Conservation (phyloP, 208 protist species). For the Wallacemonas sp. region DNA sequence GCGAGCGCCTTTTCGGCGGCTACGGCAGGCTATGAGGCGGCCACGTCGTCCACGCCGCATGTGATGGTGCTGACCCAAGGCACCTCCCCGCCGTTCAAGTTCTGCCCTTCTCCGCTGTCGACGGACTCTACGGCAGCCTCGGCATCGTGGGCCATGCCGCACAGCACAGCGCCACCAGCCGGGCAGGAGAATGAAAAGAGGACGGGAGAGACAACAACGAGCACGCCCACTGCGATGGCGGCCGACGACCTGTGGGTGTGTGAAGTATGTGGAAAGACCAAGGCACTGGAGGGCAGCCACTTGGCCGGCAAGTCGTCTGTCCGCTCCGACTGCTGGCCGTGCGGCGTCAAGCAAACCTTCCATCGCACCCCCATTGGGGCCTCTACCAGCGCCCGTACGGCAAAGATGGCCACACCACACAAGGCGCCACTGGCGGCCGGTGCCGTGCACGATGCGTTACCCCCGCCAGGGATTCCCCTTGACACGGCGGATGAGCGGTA, state of each 20-base stretch:
- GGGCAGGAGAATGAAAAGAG: too few relatives aligned
- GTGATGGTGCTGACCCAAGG: constrained; percentile 34
- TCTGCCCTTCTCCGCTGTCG: constrained; percentile 24
- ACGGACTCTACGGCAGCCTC: neutral
- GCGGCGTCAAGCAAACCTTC: constrained; percentile 50
- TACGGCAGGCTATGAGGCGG: neutral
- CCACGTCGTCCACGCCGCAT: constrained; percentile 6
- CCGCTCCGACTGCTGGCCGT: constrained; percentile 64
- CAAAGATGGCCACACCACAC: neutral
- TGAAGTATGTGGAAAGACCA: constrained; percentile 34
- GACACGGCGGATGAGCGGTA: too few relatives aligned
- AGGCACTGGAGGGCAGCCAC: constrained; percentile 36
- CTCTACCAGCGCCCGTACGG: too few relatives aligned
- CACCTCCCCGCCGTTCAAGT: constrained; percentile 55
- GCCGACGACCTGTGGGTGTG: constrained; percentile 40
- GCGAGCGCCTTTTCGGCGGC: neutral
- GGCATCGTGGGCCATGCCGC: constrained; percentile 16
- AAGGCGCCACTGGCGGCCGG: neutral
- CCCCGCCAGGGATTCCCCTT: too few relatives aligned
- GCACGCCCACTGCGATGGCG: neutral
- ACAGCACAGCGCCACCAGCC: neutral
- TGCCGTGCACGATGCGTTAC: neutral
- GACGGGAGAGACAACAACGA: neutral
- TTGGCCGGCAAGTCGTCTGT: constrained; percentile 45
- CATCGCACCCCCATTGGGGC: constrained; percentile 1